These are phyloP conservation scores for Vigna hirtella DNA, from an alignment of 306 rosid species.

Conservation along the genomic window DNA sequence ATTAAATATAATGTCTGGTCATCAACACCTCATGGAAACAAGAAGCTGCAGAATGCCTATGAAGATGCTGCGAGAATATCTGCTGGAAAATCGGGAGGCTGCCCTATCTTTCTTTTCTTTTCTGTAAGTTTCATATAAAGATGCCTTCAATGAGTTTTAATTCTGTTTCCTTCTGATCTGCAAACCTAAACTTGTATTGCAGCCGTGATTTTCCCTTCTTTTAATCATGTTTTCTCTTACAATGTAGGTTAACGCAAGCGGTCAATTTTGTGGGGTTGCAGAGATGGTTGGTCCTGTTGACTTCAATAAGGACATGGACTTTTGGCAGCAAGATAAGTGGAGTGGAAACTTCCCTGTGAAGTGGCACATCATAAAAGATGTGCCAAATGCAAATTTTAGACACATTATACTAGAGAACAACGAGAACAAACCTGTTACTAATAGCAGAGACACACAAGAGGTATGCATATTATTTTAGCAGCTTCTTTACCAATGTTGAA, in stretches of 20 bases:
- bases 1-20: conserved; percentile 96
- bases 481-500: conserved; percentile 17
- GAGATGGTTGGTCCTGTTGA: conserved; percentile 96
- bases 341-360: conserved; percentile 92
- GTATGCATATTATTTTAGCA: conserved; percentile 44
- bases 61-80: conserved; percentile 78
- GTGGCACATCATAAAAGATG: conserved; percentile 95
- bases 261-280: conserved; percentile 94
- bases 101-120: conserved; percentile 86
- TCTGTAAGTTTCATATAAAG: conserved; percentile 65
- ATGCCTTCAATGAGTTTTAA: background rate
- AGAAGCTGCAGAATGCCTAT: conserved; percentile 75
- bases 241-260: conserved; percentile 90
- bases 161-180: conserved; percentile 7
- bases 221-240: conserved; percentile 15
- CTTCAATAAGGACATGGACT: conserved; percentile 87
- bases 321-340: conserved; percentile 99
- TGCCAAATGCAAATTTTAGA: conserved; percentile 81
- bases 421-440: conserved; percentile 94
- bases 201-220: background rate
- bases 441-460: conserved; percentile 98
- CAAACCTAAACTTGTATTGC: background rate
- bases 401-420: conserved; percentile 91
- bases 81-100: conserved; percentile 68
- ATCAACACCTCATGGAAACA: conserved; percentile 95